A percentile compares a stretch with the other conserved stretches of the same genome.
These are phyloP conservation scores for Naganishia sp. DNA, from an alignment of 1,284 basidiomycete genomes.

Conservation along the genomic window DNA sequence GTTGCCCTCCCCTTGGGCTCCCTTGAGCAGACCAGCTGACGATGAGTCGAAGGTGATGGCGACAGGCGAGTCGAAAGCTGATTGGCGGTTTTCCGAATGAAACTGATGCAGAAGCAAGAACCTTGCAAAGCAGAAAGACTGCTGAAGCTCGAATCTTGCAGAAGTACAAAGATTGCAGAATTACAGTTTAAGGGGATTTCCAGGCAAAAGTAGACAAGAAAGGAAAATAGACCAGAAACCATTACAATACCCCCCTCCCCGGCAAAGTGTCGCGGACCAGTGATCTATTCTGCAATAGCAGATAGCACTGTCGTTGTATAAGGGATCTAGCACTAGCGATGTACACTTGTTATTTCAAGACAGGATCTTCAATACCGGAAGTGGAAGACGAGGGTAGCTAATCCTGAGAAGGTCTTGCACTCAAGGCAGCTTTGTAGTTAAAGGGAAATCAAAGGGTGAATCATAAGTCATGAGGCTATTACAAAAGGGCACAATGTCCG, in stretches of 20 bases:
- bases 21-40: neutral
- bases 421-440: neutral
- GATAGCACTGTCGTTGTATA: too few relatives aligned
- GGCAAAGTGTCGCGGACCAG: too few relatives aligned
- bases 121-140: neutral
- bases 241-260: neutral
- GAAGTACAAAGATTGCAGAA: too few relatives aligned
- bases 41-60: neutral
- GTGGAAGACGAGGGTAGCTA: too few relatives aligned
- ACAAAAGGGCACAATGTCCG: too few relatives aligned
- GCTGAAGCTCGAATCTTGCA: neutral
- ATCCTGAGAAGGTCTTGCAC: too few relatives aligned
- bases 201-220: neutral
- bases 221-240: neutral
- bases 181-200: neutral
- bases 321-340: too few relatives aligned
- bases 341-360: too few relatives aligned
- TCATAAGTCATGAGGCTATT: too few relatives aligned
- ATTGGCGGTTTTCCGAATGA: neutral
- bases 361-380: too few relatives aligned
- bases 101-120: neutral
- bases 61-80: neutral
- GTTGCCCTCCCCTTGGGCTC: neutral
- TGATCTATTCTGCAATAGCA: too few relatives aligned
- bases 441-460: too few relatives aligned